phyloP scores from a whole-genome alignment of 768 basidiomycete genomes.

The Russula vinacea region DNA sequence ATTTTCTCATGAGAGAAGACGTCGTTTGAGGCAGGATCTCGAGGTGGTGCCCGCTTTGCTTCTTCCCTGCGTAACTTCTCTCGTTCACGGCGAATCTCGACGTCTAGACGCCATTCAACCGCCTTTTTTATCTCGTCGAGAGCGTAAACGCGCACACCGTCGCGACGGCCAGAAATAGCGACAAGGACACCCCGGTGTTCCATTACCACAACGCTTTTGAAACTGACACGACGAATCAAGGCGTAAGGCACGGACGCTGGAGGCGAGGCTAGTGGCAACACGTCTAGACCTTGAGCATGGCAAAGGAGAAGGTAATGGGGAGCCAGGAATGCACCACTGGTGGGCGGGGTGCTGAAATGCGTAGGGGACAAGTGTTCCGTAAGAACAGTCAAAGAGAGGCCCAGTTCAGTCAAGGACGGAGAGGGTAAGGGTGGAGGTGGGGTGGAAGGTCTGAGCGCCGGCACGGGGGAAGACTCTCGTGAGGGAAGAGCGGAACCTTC shows the following conservation, averaged over 20 bases:
- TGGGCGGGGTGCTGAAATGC: constrained; percentile 73
- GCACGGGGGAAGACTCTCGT: constrained; percentile 53
- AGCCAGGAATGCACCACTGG: constrained; percentile 72
- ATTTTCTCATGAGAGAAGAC: constrained; percentile 28
- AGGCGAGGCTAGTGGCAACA: constrained; percentile 73
- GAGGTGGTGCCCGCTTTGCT: constrained; percentile 47
- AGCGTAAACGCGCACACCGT: constrained; percentile 86
- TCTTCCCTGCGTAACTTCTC: constrained; percentile 69
- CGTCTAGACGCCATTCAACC: constrained; percentile 84
- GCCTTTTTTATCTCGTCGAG: constrained; percentile 82
- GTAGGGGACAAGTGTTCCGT: constrained; percentile 69
- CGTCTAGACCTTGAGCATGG: constrained; percentile 82
- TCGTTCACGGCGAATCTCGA: constrained; percentile 70
- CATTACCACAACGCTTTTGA: constrained; percentile 89
- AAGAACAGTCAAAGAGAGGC: constrained; percentile 63
- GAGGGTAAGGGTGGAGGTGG: constrained; percentile 72
- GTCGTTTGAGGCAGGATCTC: constrained; percentile 36
- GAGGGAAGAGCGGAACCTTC: constrained; percentile 42
- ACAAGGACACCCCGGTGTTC: constrained; percentile 89
- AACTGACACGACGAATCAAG: constrained; percentile 73
- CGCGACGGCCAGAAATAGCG: constrained; percentile 80
- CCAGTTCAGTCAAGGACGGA: constrained; percentile 71
- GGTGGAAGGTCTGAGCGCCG: constrained; percentile 51
- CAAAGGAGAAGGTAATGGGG: constrained; percentile 83
- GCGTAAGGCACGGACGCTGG: constrained; percentile 77